phyloP scores from a whole-genome alignment of 2,329 filamentous ascomycete species.

The Fusarium illudens region DNA sequence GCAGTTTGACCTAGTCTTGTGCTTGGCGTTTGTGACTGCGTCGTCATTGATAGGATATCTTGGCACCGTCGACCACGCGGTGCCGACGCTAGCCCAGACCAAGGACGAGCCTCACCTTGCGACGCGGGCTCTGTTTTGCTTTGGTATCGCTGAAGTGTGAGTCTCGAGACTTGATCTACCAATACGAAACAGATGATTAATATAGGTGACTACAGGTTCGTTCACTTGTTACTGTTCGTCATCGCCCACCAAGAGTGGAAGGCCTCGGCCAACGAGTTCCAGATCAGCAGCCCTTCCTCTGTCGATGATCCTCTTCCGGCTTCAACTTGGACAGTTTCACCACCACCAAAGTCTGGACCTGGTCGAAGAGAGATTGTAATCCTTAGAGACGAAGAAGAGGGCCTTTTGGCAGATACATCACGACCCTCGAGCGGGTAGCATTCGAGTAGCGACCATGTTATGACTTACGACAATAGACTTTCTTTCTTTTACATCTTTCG shows the following conservation, averaged over 20 bases:
- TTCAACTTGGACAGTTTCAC: background rate
- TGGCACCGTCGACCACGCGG: slow-evolving; percentile 1
- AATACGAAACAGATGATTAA: background rate
- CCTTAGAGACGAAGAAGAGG: slow-evolving; percentile 13
- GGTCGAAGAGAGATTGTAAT: background rate
- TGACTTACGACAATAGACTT: background rate
- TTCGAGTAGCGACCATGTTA: background rate
- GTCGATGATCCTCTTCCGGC: background rate
- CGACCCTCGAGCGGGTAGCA: background rate
- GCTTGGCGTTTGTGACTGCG: background rate
- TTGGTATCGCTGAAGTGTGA: slow-evolving; percentile 24
- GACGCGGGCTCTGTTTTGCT: slow-evolving; percentile 18
- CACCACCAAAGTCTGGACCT: background rate
- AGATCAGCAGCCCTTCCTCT: background rate
- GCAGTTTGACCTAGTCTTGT: background rate
- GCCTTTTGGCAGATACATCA: background rate
- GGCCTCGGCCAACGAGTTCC: background rate
- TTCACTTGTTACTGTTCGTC: slow-evolving; percentile 8
- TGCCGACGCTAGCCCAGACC: slow-evolving; percentile 2
- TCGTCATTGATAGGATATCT: slow-evolving; percentile 7
- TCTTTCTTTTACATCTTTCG: background rate
- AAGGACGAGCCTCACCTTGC: slow-evolving; percentile 22
- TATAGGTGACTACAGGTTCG: background rate
- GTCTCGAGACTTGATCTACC: background rate
- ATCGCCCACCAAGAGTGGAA: slow-evolving; percentile 19